Percentiles rank a stretch among this genome's conserved stretches.
These are phyloP conservation scores for Cercospora berteroae DNA, from an alignment of 2,329 filamentous ascomycete species.

Conservation along the genomic window DNA sequence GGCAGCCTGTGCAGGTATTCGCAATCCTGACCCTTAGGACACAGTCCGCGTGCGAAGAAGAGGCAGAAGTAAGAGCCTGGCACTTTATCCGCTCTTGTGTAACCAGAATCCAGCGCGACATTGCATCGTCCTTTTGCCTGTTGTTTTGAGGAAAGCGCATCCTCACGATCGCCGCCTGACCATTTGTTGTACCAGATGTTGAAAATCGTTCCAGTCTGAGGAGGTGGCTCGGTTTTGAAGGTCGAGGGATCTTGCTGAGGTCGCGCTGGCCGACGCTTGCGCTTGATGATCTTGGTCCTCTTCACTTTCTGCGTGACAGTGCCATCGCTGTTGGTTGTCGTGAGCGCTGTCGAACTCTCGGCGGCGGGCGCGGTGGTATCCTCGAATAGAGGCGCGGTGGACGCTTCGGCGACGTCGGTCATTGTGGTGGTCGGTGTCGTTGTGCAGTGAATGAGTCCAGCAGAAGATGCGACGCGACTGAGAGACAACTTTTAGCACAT, in stretches of 20 bases:
- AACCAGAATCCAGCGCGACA: conserved; percentile 63
- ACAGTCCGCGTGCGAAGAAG: conserved; percentile 79
- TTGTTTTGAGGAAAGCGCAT: conserved; percentile 81
- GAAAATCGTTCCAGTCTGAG: conserved; percentile 91
- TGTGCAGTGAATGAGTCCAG: not conserved
- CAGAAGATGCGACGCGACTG: not conserved
- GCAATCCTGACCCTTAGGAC: conserved; percentile 87
- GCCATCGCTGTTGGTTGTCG: conserved; percentile 31
- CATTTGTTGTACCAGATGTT: conserved; percentile 99
- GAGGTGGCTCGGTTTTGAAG: conserved; percentile 78
- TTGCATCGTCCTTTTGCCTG: conserved; percentile 84
- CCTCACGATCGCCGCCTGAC: conserved; percentile 91
- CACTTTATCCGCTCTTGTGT: conserved; percentile 51
- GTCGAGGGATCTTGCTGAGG: conserved; percentile 85
- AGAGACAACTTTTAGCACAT: not conserved
- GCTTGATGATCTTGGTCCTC: conserved; percentile 87
- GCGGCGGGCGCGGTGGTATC: conserved; percentile 27
- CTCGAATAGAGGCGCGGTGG: conserved; percentile 20
- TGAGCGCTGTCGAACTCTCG: conserved; percentile 22
- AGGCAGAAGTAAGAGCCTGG: conserved; percentile 83
- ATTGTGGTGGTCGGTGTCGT: not conserved
- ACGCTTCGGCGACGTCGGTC: conserved; percentile 7
- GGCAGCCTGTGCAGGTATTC: conserved; percentile 90
- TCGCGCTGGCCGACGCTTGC: conserved; percentile 84
- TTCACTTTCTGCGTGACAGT: conserved; percentile 56